Base-by-base conservation (phyloP, 305 asterid species). In the Fraxinus ornus region DNA sequence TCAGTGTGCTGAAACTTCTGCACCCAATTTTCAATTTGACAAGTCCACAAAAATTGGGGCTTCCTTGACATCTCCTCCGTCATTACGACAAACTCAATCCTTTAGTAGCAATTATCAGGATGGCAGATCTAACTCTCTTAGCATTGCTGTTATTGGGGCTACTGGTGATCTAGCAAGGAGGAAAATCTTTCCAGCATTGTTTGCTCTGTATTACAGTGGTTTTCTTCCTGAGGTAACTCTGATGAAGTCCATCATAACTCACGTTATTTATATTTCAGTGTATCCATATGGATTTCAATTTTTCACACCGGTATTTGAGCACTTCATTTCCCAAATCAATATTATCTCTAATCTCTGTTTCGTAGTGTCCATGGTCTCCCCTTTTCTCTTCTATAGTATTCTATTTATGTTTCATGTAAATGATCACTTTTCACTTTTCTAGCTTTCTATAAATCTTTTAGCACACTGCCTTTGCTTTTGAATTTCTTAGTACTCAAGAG, bases 141-240 rank as follows among this genome's bases (percentile, higher is more conserved):
- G 88, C 84, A 88, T 90, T 78, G 87, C 85, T 79, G 87, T 90
- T 33, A 84, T 90, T 73, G 93, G 93, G 79, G 93, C 93, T 78
- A 87, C 93, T 75, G 93, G 93, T 78, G 88, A 87, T 79, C 88
- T 90, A 28, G 91, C 93, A 62, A 84, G 85, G 82, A 83, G 82
- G 41, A 90, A 90, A 83, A 90, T 90, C 33, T 88, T 90, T 80
- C 93, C 91, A 30, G 93, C 93, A 32, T 71, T 90, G 28, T 90
- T 90, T 86, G 90, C 88, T 57, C 85, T 90, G 70, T 88, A 88
- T 81, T 86, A 86, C 81, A 85, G 87, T 66, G 90, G 93, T 68
- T 83, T 78, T 75, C 91, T 88, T 78, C 93, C 93, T 8, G 86
- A 87, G 91, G 93, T 90, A 78, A 75, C 30, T 26, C 32, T 33